Conservation (phyloP, 805 yeast genomes). For the Myxozyma geophila region DNA sequence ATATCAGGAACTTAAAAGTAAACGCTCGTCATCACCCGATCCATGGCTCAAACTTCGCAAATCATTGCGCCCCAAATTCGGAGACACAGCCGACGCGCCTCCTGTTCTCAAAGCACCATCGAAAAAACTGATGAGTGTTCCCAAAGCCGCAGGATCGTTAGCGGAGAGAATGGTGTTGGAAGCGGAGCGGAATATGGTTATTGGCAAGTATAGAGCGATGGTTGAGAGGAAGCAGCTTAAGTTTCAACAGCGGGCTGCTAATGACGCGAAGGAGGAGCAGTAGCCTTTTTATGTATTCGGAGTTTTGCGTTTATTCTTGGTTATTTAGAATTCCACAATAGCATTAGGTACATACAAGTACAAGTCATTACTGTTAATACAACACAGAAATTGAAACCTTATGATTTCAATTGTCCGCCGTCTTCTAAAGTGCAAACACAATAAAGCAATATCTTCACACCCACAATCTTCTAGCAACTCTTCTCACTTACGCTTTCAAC, state of each 20-base stretch:
- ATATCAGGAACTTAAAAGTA: slow-evolving; percentile 26
- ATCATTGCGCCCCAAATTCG: slow-evolving; percentile 47
- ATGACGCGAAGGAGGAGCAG: slow-evolving; percentile 6
- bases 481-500: not conserved
- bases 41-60: slow-evolving; percentile 47
- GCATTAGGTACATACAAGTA: not conserved
- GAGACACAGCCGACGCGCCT: slow-evolving; percentile 50
- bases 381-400: not conserved
- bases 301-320: not conserved
- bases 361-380: not conserved
- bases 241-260: not conserved
- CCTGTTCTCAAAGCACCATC: slow-evolving; percentile 46
- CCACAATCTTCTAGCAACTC: not conserved
- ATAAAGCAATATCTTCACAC: not conserved
- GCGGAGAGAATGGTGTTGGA: slow-evolving; percentile 48
- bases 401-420: not conserved
- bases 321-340: not conserved
- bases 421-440: not conserved
- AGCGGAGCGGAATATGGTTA: slow-evolving; percentile 46
- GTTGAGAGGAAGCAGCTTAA: slow-evolving; percentile 33
- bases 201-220: slow-evolving; percentile 45
- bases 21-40: slow-evolving; percentile 47
- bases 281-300: not conserved
- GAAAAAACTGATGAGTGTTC: slow-evolving; percentile 46
- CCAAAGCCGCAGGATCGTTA: slow-evolving; percentile 49